A percentile compares a stretch with the other conserved stretches of the same genome.
Conservation (phyloP, 495 filamentous ascomycete species). For the Penicillium paradoxum region DNA sequence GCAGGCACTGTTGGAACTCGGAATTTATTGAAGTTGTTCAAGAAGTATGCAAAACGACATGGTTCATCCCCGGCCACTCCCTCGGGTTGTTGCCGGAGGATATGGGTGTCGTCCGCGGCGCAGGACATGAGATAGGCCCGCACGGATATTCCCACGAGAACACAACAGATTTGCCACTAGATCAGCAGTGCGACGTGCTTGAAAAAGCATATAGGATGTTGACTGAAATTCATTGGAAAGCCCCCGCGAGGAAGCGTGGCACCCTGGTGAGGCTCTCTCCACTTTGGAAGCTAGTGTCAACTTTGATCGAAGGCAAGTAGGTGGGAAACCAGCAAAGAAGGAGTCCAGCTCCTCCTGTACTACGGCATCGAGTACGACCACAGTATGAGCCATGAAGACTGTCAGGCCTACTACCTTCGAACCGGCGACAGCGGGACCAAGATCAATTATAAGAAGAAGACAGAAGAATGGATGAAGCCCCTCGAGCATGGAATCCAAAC, state of each 20-base stretch:
- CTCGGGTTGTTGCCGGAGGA: constrained; percentile 76
- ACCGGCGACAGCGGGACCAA: constrained; percentile 56
- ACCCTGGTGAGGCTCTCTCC: constrained; percentile 29
- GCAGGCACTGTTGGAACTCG: constrained; percentile 67
- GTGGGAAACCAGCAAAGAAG: constrained; percentile 65
- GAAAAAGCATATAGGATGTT: constrained; percentile 70
- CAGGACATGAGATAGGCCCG: constrained; percentile 72
- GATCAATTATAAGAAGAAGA: constrained; percentile 54
- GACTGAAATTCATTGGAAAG: constrained; percentile 68
- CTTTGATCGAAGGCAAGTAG: constrained; percentile 6
- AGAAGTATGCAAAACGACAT: constrained; percentile 73
- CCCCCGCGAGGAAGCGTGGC: constrained; percentile 65
- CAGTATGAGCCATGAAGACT: constrained; percentile 61
- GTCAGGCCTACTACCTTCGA: constrained; percentile 58
- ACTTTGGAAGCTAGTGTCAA: too few relatives aligned
- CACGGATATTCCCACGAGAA: constrained; percentile 77
- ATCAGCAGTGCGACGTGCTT: constrained; percentile 72
- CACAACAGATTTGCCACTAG: constrained; percentile 65
- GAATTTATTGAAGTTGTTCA: constrained; percentile 67
- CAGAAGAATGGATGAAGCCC: constrained; percentile 63
- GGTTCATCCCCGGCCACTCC: constrained; percentile 78
- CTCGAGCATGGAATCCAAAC: constrained; percentile 47
- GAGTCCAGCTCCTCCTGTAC: constrained; percentile 58
- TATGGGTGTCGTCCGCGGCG: constrained; percentile 64
- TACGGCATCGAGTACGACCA: constrained; percentile 70